A percentile compares a stretch with the other conserved stretches of the same genome.
phyloP scores from a whole-genome alignment of 2,329 filamentous ascomycete species.

The Aureobasidium sp. region DNA sequence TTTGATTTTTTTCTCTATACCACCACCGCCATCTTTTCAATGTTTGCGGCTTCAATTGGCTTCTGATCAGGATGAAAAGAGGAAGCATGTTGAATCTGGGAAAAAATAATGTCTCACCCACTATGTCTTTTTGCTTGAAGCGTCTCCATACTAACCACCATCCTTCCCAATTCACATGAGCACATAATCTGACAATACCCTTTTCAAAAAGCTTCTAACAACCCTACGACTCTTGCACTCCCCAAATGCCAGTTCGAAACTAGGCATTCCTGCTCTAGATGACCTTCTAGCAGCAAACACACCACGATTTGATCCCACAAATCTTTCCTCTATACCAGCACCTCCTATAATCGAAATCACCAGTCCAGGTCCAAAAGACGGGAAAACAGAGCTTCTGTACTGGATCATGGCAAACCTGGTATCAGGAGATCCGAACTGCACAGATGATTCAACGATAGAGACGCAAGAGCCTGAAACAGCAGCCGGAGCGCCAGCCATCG shows the following conservation, averaged over 20 bases:
- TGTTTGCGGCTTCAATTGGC: background rate
- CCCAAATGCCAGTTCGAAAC: constrained; percentile 26
- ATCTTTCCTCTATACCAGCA: constrained; percentile 13
- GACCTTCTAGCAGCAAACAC: constrained; percentile 24
- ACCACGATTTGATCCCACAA: constrained; percentile 15
- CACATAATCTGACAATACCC: background rate
- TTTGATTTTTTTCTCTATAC: constrained; percentile 9
- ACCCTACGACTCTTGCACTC: background rate
- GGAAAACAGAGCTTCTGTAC: constrained; percentile 55
- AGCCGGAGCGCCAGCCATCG: background rate
- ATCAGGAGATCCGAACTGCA: constrained; percentile 27
- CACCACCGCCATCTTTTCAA: background rate
- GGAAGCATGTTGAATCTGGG: background rate
- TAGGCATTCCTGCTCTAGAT: constrained; percentile 45
- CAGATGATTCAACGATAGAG: background rate
- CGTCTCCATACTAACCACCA: background rate
- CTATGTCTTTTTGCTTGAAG: background rate
- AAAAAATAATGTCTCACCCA: background rate
- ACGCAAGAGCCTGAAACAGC: background rate
- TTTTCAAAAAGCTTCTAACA: background rate
- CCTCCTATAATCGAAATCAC: constrained; percentile 48
- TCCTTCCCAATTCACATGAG: background rate
- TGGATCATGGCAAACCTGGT: constrained; percentile 46
- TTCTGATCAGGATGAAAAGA: background rate
- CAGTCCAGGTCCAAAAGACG: constrained; percentile 44